phyloP scores from a whole-genome alignment of 352 stramenopile genomes.

The Peronospora farinosa region DNA sequence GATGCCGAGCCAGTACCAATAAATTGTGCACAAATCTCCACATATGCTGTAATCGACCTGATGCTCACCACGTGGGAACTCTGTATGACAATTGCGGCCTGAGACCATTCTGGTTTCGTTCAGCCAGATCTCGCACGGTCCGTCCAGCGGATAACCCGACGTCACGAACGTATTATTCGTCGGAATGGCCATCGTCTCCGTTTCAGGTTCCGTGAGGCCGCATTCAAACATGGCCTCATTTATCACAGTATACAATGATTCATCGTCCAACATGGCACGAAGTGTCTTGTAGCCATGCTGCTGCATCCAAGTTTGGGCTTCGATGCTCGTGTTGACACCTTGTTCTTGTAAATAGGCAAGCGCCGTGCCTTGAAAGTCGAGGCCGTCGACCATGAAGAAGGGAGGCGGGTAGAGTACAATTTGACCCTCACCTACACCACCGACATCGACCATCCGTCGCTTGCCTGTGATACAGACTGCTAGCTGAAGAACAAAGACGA shows the following conservation, averaged over 20 bases:
- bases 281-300: conserved; percentile 38
- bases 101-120: conserved; percentile 35
- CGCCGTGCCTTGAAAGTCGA: conserved; percentile 35
- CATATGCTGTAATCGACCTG: conserved; percentile 47
- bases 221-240: conserved; percentile 48
- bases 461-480: conserved; percentile 4
- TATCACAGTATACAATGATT: conserved; percentile 44
- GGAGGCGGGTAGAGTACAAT: conserved; percentile 37
- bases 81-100: conserved; percentile 40
- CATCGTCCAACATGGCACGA: conserved; percentile 50
- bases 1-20: conserved; percentile 55
- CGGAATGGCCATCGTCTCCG: conserved; percentile 40
- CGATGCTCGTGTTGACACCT: conserved; percentile 40
- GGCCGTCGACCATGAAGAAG: conserved; percentile 52
- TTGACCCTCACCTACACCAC: conserved; percentile 37
- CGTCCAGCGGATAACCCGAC: conserved; percentile 53
- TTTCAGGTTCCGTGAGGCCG: conserved; percentile 40
- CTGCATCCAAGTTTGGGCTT: conserved; percentile 36
- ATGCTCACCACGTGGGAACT: conserved; percentile 34
- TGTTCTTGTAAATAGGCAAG: conserved; percentile 52
- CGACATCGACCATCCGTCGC: conserved; percentile 8
- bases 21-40: conserved; percentile 35
- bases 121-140: conserved; percentile 56
- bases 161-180: conserved; percentile 37
- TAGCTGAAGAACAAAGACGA: conserved; percentile 9